phyloP scores from a whole-genome alignment of 1,284 basidiomycete species.

The Phellopilus nigrolimitatus region DNA sequence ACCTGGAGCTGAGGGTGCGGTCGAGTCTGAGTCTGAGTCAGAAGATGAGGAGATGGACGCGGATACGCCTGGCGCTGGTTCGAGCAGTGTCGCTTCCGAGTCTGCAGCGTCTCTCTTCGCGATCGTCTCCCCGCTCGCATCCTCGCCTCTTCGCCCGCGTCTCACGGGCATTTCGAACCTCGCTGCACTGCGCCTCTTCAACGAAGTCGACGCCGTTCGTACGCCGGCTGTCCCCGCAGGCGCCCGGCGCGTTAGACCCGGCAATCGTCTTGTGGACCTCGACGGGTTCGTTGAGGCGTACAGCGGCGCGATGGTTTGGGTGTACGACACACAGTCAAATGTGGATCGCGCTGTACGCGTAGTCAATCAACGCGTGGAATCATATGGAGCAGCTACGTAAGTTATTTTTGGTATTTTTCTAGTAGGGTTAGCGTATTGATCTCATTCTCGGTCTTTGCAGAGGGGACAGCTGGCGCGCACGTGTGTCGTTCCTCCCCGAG shows the following conservation, averaged over 20 bases:
- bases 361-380: constrained; percentile 52
- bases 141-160: constrained; percentile 34
- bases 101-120: constrained; percentile 38
- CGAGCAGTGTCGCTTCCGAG: constrained; percentile 21
- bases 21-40: constrained; percentile 21
- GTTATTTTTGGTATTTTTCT: constrained; percentile 27
- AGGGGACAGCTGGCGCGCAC: constrained; percentile 74
- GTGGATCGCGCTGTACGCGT: constrained; percentile 57
- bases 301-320: constrained; percentile 61
- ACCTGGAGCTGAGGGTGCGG: constrained; percentile 19
- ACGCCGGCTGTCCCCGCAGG: constrained; percentile 43
- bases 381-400: constrained; percentile 73
- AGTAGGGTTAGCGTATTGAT: not conserved
- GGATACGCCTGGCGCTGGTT: constrained; percentile 30
- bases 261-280: constrained; percentile 56
- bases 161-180: constrained; percentile 58
- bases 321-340: constrained; percentile 67
- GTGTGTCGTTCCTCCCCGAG: constrained; percentile 63
- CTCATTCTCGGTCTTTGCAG: constrained; percentile 33
- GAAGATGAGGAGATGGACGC: constrained; percentile 26
- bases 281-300: constrained; percentile 72
- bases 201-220: constrained; percentile 57
- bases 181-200: constrained; percentile 59
- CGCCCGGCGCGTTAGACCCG: constrained; percentile 38
- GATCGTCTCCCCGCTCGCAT: constrained; percentile 42